phyloP scores from a whole-genome alignment of 1,139 yeast genomes.

The Yamadazyma triangularis region DNA sequence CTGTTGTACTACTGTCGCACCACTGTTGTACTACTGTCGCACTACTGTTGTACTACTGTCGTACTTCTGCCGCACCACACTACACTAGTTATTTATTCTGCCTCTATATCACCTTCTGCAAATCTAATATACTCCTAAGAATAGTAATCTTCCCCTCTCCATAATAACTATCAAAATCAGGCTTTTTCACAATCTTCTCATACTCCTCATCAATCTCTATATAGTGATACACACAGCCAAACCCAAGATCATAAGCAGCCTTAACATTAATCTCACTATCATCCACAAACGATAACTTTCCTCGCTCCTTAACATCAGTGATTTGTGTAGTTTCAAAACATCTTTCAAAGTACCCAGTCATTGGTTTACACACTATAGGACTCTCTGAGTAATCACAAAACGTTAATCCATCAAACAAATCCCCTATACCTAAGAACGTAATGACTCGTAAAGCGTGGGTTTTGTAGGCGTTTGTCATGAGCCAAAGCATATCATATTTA shows the following conservation, averaged over 20 bases:
- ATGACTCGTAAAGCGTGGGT: slow-evolving; percentile 81
- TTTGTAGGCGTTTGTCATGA: slow-evolving; percentile 90
- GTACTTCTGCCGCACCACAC: no score
- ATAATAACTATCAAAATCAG: slow-evolving; percentile 34
- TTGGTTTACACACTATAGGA: slow-evolving; percentile 85
- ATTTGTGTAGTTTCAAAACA: slow-evolving; percentile 51
- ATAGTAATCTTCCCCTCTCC: slow-evolving; percentile 32
- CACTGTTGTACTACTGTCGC: no score
- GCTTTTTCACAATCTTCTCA: slow-evolving; percentile 20
- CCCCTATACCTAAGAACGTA: slow-evolving; percentile 78
- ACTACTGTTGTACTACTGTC: no score
- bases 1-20: no score
- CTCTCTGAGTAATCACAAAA: slow-evolving; percentile 73
- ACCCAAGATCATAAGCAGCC: slow-evolving; percentile 49
- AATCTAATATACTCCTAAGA: slow-evolving; percentile 29
- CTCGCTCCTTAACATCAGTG: slow-evolving; percentile 46
- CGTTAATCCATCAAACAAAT: slow-evolving; percentile 88
- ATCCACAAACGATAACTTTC: slow-evolving; percentile 61
- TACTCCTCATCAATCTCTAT: slow-evolving; percentile 49
- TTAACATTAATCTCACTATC: slow-evolving; percentile 68
- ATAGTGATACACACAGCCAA: slow-evolving; percentile 54
- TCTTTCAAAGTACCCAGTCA: slow-evolving; percentile 48
- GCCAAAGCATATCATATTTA: slow-evolving; percentile 55
- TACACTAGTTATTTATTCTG: no score
- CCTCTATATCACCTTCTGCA: slow-evolving; percentile 2